phyloP scores from a whole-genome alignment of 1,284 basidiomycete genomes.

The Microbotryum intermedium region DNA sequence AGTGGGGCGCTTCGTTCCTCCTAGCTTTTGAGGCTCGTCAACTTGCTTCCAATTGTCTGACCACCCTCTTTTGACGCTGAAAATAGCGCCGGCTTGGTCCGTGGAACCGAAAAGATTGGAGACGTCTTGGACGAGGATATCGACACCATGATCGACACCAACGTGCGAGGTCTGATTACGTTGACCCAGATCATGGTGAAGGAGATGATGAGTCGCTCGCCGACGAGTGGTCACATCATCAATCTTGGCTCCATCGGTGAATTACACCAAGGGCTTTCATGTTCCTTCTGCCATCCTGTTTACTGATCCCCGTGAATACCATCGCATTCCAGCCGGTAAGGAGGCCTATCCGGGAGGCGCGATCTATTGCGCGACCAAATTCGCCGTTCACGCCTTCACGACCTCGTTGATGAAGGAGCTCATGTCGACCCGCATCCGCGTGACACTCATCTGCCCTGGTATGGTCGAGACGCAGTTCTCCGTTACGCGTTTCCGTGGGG shows the following conservation, averaged over 20 bases:
- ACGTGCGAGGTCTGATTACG: constrained; percentile 79
- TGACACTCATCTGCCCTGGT: constrained; percentile 86
- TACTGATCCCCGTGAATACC: too few species aligned
- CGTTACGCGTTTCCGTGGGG: constrained; percentile 74
- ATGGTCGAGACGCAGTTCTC: constrained; percentile 61
- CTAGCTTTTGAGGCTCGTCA: not conserved
- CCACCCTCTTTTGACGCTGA: not conserved
- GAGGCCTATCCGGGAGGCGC: constrained; percentile 82
- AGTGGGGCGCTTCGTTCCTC: too few species aligned
- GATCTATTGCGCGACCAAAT: constrained; percentile 68
- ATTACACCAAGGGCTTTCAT: not conserved
- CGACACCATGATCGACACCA: constrained; percentile 77
- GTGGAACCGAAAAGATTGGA: constrained; percentile 70
- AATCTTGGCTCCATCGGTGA: constrained; percentile 83
- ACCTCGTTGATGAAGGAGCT: constrained; percentile 71
- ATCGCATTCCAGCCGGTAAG: constrained; percentile 47
- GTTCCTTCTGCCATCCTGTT: too few species aligned
- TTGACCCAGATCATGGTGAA: constrained; percentile 49
- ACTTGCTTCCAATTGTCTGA: not conserved
- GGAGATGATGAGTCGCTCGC: constrained; percentile 30
- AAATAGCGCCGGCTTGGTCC: constrained; percentile 56
- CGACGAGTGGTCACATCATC: constrained; percentile 52
- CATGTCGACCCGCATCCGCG: constrained; percentile 82
- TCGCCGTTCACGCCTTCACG: constrained; percentile 82
- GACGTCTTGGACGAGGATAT: constrained; percentile 60